These are phyloP conservation scores for Lophium mytilinum DNA, from an alignment of 495 filamentous ascomycete species.

Conservation along the genomic window DNA sequence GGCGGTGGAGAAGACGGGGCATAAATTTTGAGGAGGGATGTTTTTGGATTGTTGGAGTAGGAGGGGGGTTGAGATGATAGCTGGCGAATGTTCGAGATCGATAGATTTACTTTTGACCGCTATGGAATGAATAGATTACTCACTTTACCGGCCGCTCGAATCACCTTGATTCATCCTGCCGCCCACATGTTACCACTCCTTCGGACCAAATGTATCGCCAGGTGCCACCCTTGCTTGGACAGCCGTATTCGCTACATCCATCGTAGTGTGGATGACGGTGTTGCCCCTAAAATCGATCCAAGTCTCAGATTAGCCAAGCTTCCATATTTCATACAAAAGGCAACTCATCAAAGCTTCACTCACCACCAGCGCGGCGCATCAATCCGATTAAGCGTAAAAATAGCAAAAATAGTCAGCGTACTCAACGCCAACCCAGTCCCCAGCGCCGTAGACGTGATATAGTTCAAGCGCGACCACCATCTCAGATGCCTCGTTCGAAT, in stretches of 20 bases:
- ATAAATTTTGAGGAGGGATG: conserved; percentile 1
- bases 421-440: conserved; percentile 55
- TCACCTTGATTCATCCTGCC: background rate
- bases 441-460: conserved; percentile 52
- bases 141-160: background rate
- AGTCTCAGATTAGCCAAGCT: background rate
- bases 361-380: conserved; percentile 47
- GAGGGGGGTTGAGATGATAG: no score
- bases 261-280: conserved; percentile 4
- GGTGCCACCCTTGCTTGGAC: background rate
- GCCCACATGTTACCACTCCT: background rate
- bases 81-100: no score
- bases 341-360: background rate
- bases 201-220: conserved; percentile 9
- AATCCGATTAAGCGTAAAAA: conserved; percentile 42
- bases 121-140: background rate
- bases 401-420: conserved; percentile 57
- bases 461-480: conserved; percentile 64
- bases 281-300: conserved; percentile 5
- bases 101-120: no score
- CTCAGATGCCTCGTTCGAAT: conserved; percentile 48
- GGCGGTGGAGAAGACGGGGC: conserved; percentile 29
- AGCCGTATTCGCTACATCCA: conserved; percentile 5
- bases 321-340: background rate
- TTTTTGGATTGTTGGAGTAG: no score